These are phyloP conservation scores for Candida albicans DNA, from an alignment of 1,139 yeast genomes.

Conservation along the genomic window DNA sequence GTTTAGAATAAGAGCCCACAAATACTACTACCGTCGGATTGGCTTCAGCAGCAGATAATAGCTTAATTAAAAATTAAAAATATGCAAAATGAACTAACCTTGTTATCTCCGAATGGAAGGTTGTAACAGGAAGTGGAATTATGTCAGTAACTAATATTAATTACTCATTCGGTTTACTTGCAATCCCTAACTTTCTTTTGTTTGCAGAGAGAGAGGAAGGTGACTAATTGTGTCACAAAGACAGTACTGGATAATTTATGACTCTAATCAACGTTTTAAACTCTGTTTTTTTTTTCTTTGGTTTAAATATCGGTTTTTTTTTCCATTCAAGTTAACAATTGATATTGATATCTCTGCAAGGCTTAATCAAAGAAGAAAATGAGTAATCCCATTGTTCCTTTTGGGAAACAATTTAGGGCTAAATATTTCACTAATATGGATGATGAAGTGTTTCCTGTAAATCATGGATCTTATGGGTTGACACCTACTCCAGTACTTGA, in stretches of 20 bases:
- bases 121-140: no score
- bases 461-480: slow-evolving; percentile 58
- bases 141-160: not conserved
- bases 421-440: slow-evolving; percentile 45
- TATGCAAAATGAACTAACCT: no score
- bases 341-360: not conserved
- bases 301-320: not conserved
- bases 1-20: no score
- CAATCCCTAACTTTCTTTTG: not conserved
- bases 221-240: not conserved
- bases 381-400: slow-evolving; percentile 22
- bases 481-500: slow-evolving; percentile 43
- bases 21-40: no score
- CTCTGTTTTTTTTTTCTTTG: not conserved
- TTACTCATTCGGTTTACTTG: not conserved
- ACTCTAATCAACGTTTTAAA: not conserved
- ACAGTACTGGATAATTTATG: not conserved
- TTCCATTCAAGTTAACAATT: not conserved
- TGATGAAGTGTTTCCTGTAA: slow-evolving; percentile 39
- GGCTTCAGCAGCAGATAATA: no score
- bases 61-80: no score
- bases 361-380: not conserved
- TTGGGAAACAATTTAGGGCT: slow-evolving; percentile 53
- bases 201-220: not conserved
- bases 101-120: no score